These are phyloP conservation scores for Didymella pinodella DNA, from an alignment of 2,329 filamentous ascomycete genomes.

Conservation along the genomic window DNA sequence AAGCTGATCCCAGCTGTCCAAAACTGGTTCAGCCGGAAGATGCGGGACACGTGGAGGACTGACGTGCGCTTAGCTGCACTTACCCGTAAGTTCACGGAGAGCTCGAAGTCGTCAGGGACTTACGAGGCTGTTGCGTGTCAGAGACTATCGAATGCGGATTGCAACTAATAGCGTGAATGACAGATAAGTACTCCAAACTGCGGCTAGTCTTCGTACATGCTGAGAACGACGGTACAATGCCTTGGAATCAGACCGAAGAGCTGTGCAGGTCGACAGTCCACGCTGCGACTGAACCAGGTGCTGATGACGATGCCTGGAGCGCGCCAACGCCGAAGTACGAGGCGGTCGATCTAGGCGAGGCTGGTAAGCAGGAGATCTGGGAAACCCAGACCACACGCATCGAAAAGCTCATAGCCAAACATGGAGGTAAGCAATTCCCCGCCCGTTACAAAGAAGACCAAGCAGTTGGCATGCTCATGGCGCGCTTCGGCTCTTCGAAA, in stretches of 20 bases:
- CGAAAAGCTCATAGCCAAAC: conserved; percentile 48
- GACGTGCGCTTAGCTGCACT: conserved; percentile 69
- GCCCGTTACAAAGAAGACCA: conserved; percentile 19
- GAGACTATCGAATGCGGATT: not conserved
- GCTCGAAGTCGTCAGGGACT: not conserved
- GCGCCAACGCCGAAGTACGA: conserved; percentile 25
- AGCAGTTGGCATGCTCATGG: conserved; percentile 15
- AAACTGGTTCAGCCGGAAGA: conserved; percentile 67
- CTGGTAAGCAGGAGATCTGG: conserved; percentile 46
- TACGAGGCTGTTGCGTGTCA: conserved; percentile 4
- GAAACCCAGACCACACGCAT: conserved; percentile 33
- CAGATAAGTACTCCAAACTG: conserved; percentile 26
- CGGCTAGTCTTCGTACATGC: conserved; percentile 47
- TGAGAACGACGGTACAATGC: conserved; percentile 47
- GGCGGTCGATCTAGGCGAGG: conserved; percentile 45
- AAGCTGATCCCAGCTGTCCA: conserved; percentile 70
- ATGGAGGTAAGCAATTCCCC: conserved; percentile 44
- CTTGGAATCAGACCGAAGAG: conserved; percentile 46
- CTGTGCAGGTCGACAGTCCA: conserved; percentile 41
- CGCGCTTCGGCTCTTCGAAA: conserved; percentile 18
- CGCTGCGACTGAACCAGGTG: conserved; percentile 31
- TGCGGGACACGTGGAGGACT: conserved; percentile 83
- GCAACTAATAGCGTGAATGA: conserved; percentile 9
- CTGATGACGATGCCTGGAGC: conserved; percentile 22
- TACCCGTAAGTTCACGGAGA: conserved; percentile 48